Conservation (phyloP, 345 rosid species). For the Brassica nigra region DNA sequence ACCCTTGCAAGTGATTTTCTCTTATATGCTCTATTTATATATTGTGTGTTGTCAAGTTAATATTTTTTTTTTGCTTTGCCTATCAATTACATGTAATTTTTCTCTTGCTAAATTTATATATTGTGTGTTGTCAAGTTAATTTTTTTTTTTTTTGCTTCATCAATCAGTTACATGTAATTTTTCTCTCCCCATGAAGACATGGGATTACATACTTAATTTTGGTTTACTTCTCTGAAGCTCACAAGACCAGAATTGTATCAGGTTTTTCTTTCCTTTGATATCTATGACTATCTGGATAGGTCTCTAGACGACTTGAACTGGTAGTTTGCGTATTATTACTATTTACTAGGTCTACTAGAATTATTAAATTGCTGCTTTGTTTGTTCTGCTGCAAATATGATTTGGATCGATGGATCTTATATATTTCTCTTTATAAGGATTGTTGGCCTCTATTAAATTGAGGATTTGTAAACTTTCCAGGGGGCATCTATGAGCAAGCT, state of each 20-base stretch:
- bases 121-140: background rate
- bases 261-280: too few species aligned
- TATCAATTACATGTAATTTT: background rate
- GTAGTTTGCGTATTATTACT: background rate
- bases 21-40: background rate
- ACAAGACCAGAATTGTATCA: background rate
- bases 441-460: background rate
- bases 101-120: background rate
- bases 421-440: background rate
- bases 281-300: background rate
- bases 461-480: background rate
- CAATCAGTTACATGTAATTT: background rate
- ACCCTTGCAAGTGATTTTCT: too few species aligned
- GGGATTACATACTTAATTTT: background rate
- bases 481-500: background rate
- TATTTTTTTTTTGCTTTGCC: background rate
- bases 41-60: background rate
- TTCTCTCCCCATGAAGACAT: background rate
- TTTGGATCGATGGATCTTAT: background rate
- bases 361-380: background rate
- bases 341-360: background rate
- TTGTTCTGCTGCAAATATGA: background rate
- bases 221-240: background rate
- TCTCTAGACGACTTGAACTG: background rate
- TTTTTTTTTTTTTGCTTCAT: background rate